Evolutionary conservation across 1,284 basidiomycete genomes (phyloP).

Genomic region (Amylostereum chailletii): DNA sequence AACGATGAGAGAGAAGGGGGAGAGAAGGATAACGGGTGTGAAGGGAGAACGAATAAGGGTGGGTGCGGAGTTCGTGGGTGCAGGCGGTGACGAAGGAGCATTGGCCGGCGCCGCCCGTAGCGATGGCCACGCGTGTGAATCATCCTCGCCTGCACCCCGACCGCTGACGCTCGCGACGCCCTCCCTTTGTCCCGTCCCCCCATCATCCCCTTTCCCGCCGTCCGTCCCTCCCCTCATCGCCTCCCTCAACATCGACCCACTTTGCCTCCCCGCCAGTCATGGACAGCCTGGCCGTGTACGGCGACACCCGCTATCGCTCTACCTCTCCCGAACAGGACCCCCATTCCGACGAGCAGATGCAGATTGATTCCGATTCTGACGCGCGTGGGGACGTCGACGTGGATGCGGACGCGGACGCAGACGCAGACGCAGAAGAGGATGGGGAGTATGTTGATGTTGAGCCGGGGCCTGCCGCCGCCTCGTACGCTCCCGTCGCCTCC

Average conservation of each 20-base stretch:
- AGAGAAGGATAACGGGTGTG: conserved; percentile 6
- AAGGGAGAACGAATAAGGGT: conserved; percentile 7
- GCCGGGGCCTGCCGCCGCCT: conserved; percentile 14
- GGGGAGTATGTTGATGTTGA: conserved; percentile 17
- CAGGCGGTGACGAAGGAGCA: conserved; percentile 57
- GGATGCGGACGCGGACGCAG: conserved; percentile 25
- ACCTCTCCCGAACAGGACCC: not conserved
- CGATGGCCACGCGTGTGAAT: conserved; percentile 62
- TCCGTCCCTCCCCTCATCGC: conserved; percentile 18
- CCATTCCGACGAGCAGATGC: conserved; percentile 26
- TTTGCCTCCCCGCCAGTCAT: conserved; percentile 26
- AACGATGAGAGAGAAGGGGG: not conserved
- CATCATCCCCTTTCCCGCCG: conserved; percentile 23
- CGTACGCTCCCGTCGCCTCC: conserved; percentile 16
- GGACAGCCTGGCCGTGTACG: conserved; percentile 1
- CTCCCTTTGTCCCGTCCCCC: conserved; percentile 14
- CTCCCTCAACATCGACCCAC: conserved; percentile 27
- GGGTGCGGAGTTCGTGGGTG: conserved; percentile 17
- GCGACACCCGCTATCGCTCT: not conserved
- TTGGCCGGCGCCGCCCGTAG: conserved; percentile 65
- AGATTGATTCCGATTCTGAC: conserved; percentile 39
- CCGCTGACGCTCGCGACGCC: conserved; percentile 15
- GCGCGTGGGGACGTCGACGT: conserved; percentile 9
- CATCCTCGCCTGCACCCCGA: conserved; percentile 13
- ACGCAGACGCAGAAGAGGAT: conserved; percentile 30